Evolutionary conservation across 1,284 basidiomycete genomes (phyloP), one percentile per base, ranked within the genome.

Genomic region (Sporisorium exsertum): DNA sequence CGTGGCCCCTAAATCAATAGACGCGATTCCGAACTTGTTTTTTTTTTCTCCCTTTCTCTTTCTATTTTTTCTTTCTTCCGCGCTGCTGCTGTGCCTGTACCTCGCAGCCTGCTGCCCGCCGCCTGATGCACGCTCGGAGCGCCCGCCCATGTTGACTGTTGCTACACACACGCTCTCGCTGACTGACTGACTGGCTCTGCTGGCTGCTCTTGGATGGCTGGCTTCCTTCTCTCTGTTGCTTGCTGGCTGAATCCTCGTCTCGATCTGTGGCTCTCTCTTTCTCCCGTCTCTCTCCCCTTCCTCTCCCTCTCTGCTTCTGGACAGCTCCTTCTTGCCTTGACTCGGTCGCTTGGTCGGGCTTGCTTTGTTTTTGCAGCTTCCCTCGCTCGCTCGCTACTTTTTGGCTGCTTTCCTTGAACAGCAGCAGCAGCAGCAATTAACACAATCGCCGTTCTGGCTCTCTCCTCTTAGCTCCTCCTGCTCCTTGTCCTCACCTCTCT

Each of bases 1-100:
- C 47, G 27, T 49, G 47, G 47, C 47, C 47, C 47, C 47, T 49
- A 27, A 49, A 49, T 49, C 29, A 47, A 47, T 27, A 47, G 20
- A 47, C n/a, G 45, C 45, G 46, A 47, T 47, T 47, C 46, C 46
- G 46, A 47, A 26, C 45, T 35, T 27, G 24, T 46, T 24, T 46
- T 46, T 24, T 46, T 46, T 47, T 9, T 43, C 9, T 16, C 35
- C 35, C 13, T 35, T 35, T 35, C 13, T 35, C n/a, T n/a, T 40
- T 18, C 4, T 5, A 43, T 43, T 9, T 49, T 29, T 29, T 49
- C 16, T 29, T 27, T 18, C 24, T n/a, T 8, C 8, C 15, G 27
- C 20, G 40, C 40, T 43, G 40, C 12, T 27, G 46, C 12, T 29
- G 47, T 5, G 29, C 29, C 5, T 32, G 29, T 32, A 32, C 29